phyloP scores from a whole-genome alignment of 1,284 basidiomycete genomes.

The Cutaneotrichosporon sp. region DNA sequence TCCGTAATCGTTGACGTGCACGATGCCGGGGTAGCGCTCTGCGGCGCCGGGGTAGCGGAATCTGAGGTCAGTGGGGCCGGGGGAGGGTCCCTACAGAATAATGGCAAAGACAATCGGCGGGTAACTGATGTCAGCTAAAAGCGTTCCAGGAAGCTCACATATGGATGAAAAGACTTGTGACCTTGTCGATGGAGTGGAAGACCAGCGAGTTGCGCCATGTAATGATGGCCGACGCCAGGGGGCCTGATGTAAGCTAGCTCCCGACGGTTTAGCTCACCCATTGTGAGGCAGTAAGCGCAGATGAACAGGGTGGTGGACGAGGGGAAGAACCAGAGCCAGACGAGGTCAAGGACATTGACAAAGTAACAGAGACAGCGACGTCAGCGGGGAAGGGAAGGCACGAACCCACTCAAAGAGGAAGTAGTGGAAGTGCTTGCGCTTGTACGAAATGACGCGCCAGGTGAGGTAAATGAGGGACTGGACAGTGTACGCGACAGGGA shows the following conservation, averaged over 20 bases:
- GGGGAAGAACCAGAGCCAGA: constrained; percentile 81
- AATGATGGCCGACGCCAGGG: constrained; percentile 84
- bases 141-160: constrained; percentile 51
- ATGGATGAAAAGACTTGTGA: constrained; percentile 84
- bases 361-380: constrained; percentile 88
- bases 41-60: constrained; percentile 40
- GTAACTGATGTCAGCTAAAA: constrained; percentile 43
- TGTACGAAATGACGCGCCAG: constrained; percentile 72
- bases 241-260: constrained; percentile 49
- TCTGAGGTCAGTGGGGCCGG: constrained; percentile 2
- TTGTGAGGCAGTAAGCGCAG: constrained; percentile 78
- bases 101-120: constrained; percentile 79
- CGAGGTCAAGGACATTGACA: constrained; percentile 77
- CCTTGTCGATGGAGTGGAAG: constrained; percentile 89
- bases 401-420: constrained; percentile 69
- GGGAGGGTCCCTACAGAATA: constrained; percentile 59
- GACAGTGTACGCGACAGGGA: constrained; percentile 56
- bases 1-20: constrained; percentile 46
- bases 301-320: constrained; percentile 67
- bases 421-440: constrained; percentile 82
- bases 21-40: constrained; percentile 73
- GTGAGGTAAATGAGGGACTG: constrained; percentile 73
- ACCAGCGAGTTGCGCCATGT: constrained; percentile 95
- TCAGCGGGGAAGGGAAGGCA: not conserved
- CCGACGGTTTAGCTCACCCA: constrained; percentile 51